A percentile compares a stretch with the other conserved stretches of the same genome.
Conservation (phyloP, 257 asterid genomes). For the Primulina huaijiensis region DNA sequence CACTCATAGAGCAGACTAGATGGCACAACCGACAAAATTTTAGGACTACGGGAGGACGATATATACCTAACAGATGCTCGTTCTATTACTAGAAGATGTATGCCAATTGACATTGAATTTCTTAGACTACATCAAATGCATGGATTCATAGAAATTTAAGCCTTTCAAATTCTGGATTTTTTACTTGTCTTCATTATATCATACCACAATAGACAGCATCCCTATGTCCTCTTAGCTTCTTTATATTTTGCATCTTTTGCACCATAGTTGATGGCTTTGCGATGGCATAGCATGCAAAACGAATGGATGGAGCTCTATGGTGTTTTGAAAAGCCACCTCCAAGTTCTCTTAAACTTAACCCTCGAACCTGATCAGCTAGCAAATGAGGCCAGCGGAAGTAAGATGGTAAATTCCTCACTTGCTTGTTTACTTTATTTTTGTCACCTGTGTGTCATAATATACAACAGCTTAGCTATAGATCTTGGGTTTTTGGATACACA, state of each 20-base stretch:
- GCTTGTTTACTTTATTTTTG: conserved; percentile 50
- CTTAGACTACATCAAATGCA: conserved; percentile 9
- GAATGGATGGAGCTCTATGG: conserved; percentile 91
- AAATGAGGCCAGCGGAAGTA: conserved; percentile 97
- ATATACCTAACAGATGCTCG: neutral
- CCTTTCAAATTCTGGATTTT: neutral
- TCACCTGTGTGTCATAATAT: conserved; percentile 52
- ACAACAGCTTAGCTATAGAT: conserved; percentile 23
- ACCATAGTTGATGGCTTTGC: conserved; percentile 98
- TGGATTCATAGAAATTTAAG: conserved; percentile 13
- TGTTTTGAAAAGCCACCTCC: conserved; percentile 97
- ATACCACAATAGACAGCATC: conserved; percentile 98
- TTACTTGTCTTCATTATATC: neutral
- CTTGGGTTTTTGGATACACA: neutral
- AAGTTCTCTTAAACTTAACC: conserved; percentile 87
- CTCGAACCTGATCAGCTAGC: conserved; percentile 91
- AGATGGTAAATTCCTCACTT: conserved; percentile 46
- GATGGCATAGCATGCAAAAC: conserved; percentile 85
- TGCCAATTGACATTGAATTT: conserved; percentile 11
- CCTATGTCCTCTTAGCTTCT: conserved; percentile 86
- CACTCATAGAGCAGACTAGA: neutral
- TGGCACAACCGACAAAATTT: conserved; percentile 11
- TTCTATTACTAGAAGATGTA: conserved; percentile 18
- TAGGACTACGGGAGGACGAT: neutral
- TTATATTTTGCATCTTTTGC: conserved; percentile 87